Evolutionary conservation across 805 yeast genomes (phyloP).

Genomic region (Candida vartiovaarae): DNA sequence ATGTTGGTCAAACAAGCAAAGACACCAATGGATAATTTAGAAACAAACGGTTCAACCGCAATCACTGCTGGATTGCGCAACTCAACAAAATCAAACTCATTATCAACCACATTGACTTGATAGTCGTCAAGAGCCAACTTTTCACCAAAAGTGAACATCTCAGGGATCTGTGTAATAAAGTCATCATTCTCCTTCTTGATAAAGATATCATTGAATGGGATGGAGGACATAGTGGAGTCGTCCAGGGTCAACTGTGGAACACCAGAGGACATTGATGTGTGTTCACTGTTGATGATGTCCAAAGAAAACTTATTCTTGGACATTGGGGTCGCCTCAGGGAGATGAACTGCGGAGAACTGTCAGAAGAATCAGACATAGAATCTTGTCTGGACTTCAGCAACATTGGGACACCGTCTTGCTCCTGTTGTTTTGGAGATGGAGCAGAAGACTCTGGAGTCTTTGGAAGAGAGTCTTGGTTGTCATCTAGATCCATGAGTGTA

Average conservation of each 20-base stretch:
- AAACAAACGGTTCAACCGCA: slow-evolving; percentile 18
- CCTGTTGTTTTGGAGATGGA: slow-evolving; percentile 13
- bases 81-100: slow-evolving; percentile 32
- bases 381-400: slow-evolving; percentile 10
- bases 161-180: slow-evolving; percentile 10
- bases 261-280: too few relatives aligned
- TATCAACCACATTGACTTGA: slow-evolving; percentile 20
- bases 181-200: slow-evolving; percentile 13
- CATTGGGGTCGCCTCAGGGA: slow-evolving; percentile 13
- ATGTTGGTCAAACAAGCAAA: not conserved
- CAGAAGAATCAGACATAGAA: slow-evolving; percentile 10
- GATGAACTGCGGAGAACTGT: slow-evolving; percentile 6
- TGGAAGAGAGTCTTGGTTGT: slow-evolving; percentile 12
- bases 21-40: not conserved
- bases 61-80: slow-evolving; percentile 42
- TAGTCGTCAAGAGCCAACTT: slow-evolving; percentile 15
- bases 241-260: slow-evolving; percentile 1
- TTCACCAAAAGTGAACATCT: slow-evolving; percentile 3
- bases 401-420: slow-evolving; percentile 11
- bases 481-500: slow-evolving; percentile 1
- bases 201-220: slow-evolving; percentile 1
- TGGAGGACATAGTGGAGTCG: not conserved
- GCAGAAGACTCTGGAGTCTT: slow-evolving; percentile 23
- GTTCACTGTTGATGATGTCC: slow-evolving; percentile 16
- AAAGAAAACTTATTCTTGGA: slow-evolving; percentile 19